Conservation (phyloP, 108 stramenopile species). For the Cylindrotheca closterium region DNA sequence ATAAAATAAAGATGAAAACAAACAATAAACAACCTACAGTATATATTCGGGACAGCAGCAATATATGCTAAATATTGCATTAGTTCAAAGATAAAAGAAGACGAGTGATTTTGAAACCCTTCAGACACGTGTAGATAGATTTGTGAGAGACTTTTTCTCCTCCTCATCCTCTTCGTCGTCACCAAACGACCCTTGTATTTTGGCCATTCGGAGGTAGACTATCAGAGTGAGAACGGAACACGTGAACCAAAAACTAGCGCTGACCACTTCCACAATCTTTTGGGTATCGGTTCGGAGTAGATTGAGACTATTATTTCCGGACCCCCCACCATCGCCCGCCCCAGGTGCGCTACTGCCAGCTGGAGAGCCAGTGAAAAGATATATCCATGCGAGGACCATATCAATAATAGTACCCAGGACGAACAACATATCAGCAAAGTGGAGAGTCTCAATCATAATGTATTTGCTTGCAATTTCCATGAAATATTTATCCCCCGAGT, state of each 20-base stretch:
- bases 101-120: too few species aligned
- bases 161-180: too few species aligned
- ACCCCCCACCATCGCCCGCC: background rate
- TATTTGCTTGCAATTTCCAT: background rate
- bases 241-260: background rate
- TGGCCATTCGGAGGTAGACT: background rate
- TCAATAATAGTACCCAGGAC: background rate
- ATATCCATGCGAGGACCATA: background rate
- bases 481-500: background rate
- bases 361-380: background rate
- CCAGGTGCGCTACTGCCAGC: too few species aligned
- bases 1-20: too few species aligned
- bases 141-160: too few species aligned
- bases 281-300: background rate
- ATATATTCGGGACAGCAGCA: too few species aligned
- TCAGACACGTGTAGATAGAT: too few species aligned
- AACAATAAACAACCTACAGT: too few species aligned
- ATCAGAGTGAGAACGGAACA: background rate
- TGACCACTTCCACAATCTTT: background rate
- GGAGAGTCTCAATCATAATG: background rate
- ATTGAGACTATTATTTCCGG: background rate
- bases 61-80: too few species aligned
- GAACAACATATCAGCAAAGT: background rate
- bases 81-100: too few species aligned
- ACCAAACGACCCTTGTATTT: too few species aligned